phyloP scores from a whole-genome alignment of 768 basidiomycete species.

The Boletus reticulatus region DNA sequence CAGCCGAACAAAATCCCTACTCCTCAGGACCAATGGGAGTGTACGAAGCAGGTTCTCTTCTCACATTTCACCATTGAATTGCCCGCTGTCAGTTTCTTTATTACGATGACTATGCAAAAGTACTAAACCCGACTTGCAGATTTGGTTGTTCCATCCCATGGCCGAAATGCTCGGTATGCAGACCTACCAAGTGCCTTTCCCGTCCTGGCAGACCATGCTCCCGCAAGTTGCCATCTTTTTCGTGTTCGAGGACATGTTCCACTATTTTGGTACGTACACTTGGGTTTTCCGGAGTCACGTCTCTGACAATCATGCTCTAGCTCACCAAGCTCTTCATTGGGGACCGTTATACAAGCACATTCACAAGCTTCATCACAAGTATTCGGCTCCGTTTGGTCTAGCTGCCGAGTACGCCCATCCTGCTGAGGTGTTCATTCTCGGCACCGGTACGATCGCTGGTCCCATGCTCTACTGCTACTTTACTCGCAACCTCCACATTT shows the following conservation, averaged over 20 bases:
- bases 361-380: conserved; percentile 98
- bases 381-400: conserved; percentile 94
- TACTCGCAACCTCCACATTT: conserved; percentile 73
- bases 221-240: conserved; percentile 88
- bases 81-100: conserved; percentile 60
- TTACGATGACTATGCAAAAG: background rate
- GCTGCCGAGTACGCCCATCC: conserved; percentile 99
- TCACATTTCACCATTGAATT: conserved; percentile 96
- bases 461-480: conserved; percentile 85
- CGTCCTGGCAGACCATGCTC: conserved; percentile 61
- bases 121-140: conserved; percentile 43
- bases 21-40: conserved; percentile 85
- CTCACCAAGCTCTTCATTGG: conserved; percentile 87
- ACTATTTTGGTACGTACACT: conserved; percentile 66
- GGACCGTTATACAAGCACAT: conserved; percentile 86
- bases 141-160: conserved; percentile 89
- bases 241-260: conserved; percentile 94
- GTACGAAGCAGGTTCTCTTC: conserved; percentile 90
- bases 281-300: background rate
- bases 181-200: conserved; percentile 93
- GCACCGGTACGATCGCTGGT: conserved; percentile 85
- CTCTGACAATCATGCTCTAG: conserved; percentile 36
- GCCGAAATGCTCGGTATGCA: conserved; percentile 86
- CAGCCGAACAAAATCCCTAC: conserved; percentile 86
- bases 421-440: conserved; percentile 92